These are phyloP conservation scores for Asterella californica DNA, from an alignment of 225 moss, liverwort and hornwort genomes.

Conservation along the genomic window DNA sequence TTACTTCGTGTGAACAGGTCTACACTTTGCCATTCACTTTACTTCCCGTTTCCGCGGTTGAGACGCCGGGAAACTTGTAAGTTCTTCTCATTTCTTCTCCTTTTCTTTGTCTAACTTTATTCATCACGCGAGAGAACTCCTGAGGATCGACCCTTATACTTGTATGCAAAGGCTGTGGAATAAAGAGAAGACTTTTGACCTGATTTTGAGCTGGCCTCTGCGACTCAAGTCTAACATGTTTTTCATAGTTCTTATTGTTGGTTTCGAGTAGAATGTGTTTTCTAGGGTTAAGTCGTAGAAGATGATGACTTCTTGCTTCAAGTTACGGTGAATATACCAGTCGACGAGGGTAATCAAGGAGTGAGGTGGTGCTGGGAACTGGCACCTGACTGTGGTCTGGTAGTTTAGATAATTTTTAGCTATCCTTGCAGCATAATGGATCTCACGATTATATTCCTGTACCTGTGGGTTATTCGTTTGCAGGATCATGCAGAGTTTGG, in stretches of 20 bases:
- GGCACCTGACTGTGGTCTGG: too few relatives aligned
- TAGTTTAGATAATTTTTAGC: too few relatives aligned
- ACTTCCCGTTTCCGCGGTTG: conserved; percentile 86
- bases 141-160: background rate
- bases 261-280: background rate
- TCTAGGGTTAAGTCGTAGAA: background rate
- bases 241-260: background rate
- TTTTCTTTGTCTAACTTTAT: background rate
- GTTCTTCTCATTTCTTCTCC: conserved; percentile 3
- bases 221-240: too few relatives aligned
- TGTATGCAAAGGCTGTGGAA: background rate
- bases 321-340: background rate
- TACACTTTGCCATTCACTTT: conserved; percentile 90
- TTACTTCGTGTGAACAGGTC: conserved; percentile 39
- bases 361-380: too few relatives aligned
- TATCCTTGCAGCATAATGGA: background rate
- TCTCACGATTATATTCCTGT: background rate
- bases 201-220: too few relatives aligned
- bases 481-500: conserved; percentile 85
- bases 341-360: background rate
- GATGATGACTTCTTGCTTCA: background rate
- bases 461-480: background rate
- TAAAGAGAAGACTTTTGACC: background rate
- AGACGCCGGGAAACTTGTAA: conserved; percentile 81
- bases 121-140: background rate